Evolutionary conservation across 2,329 filamentous ascomycete species (phyloP).

Genomic region (Apiospora koreana): DNA sequence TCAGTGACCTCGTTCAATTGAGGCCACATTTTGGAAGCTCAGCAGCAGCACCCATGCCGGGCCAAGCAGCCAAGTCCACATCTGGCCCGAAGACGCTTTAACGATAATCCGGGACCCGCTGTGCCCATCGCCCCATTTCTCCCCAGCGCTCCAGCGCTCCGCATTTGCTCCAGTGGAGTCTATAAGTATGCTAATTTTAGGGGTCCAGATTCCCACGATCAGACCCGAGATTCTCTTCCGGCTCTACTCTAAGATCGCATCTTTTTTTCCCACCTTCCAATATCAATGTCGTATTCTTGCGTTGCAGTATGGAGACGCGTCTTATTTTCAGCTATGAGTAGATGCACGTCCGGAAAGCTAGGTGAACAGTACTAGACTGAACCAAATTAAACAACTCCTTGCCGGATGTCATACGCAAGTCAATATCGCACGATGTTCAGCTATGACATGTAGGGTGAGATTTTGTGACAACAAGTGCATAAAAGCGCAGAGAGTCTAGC

Average conservation of each 20-base stretch:
- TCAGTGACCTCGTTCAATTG: conserved; percentile 32
- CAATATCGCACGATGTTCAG: too few species aligned
- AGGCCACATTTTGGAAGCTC: conserved; percentile 45
- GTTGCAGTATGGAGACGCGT: too few species aligned
- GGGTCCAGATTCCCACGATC: background rate
- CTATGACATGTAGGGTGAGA: too few species aligned
- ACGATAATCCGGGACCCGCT: background rate
- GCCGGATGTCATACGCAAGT: too few species aligned
- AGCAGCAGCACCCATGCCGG: background rate
- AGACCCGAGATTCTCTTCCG: background rate
- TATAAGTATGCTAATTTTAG: background rate
- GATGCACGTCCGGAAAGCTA: too few species aligned
- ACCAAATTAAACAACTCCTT: too few species aligned
- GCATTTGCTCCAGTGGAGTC: background rate
- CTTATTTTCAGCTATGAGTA: too few species aligned
- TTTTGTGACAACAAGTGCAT: too few species aligned
- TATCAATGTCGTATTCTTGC: background rate
- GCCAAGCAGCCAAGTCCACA: background rate
- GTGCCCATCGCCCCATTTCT: background rate
- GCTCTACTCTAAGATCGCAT: background rate
- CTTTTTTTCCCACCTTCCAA: background rate
- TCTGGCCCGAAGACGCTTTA: background rate
- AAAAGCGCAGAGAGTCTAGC: too few species aligned
- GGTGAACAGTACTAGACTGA: too few species aligned
- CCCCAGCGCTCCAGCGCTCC: background rate